A percentile compares a stretch with the other conserved stretches of the same genome.
phyloP scores from a whole-genome alignment of 768 basidiomycete genomes.

The Chlorophyllum brunneum region DNA sequence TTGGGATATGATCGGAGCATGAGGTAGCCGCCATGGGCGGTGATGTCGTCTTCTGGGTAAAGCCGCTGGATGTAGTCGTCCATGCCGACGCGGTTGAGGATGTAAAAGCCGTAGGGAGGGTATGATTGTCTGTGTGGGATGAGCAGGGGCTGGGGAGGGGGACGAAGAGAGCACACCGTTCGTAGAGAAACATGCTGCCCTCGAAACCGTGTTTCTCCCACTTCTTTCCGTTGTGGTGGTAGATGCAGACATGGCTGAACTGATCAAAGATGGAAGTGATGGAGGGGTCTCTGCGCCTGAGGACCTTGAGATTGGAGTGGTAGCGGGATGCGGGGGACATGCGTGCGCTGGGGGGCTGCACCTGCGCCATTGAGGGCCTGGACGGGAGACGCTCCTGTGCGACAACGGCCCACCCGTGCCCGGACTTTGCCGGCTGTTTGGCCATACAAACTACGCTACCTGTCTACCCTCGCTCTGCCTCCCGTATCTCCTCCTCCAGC shows the following conservation, averaged over 20 bases:
- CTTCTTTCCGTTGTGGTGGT: slow-evolving; percentile 66
- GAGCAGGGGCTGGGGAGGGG: background rate
- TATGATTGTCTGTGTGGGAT: slow-evolving; percentile 54
- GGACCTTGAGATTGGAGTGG: slow-evolving; percentile 74
- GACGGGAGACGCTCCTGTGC: slow-evolving; percentile 17
- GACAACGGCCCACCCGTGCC: background rate
- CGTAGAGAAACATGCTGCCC: slow-evolving; percentile 88
- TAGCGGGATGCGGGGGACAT: slow-evolving; percentile 70
- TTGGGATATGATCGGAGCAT: slow-evolving; percentile 74
- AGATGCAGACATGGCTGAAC: slow-evolving; percentile 83
- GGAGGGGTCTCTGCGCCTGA: slow-evolving; percentile 74
- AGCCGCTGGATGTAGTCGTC: slow-evolving; percentile 74
- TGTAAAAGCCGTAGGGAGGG: slow-evolving; percentile 82
- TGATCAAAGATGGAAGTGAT: slow-evolving; percentile 82
- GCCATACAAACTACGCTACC: background rate
- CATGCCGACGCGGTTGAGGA: slow-evolving; percentile 77
- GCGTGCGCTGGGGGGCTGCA: slow-evolving; percentile 29
- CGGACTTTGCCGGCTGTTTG: background rate
- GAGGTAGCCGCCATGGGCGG: slow-evolving; percentile 57
- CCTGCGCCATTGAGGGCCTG: slow-evolving; percentile 28
- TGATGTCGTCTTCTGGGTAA: slow-evolving; percentile 75
- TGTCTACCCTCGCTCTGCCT: slow-evolving; percentile 48
- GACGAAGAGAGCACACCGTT: slow-evolving; percentile 51
- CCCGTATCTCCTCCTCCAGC: slow-evolving; percentile 72
- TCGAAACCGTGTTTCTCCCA: slow-evolving; percentile 86